Evolutionary conservation across 805 yeast genomes (phyloP), one percentile per base, ranked within the genome.

Genomic region (Wilhelminamyces savonicus): DNA sequence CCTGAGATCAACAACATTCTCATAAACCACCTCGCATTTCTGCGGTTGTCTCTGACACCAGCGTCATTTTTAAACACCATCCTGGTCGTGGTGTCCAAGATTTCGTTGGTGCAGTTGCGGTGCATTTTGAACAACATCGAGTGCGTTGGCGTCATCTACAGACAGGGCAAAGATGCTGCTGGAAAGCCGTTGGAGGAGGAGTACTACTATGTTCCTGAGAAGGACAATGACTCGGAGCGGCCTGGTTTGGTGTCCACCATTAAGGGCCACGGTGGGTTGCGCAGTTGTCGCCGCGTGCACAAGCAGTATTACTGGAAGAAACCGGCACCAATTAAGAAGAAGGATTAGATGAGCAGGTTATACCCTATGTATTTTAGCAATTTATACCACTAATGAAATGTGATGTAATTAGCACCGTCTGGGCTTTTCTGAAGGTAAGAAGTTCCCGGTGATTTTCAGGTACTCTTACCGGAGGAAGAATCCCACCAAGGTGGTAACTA

Each of bases 141-240:
- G 4, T 81, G 90, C 46, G 71, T 90, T 35, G 97, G 97, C n/a
- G 81, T 82, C 8, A 88, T 92, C 36, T 74, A 76, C 47, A 80
- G 97, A 54, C 69, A 72, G 35, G 97, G 97, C 28, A 88, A 87
- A 54, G 98, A 92, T 56, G 97, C 97, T 3, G 94, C 96, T 2
- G 98, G 97, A 8, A 86, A 87, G 54, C 84, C 83, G 3, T 66
- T 92, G 38, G 97, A 90, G 42, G 94, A 86, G 52, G 97, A 92
- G 52, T 92, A 85, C 50, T 92, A 87, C 55, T 92, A 92, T 50
- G 76, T 79, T 34, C 78, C 87, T 3, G 97, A 87, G 42, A 71
- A 77, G 26, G 98, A 92, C 55, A 51, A 58, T 21, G 95, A 90
- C 48, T 46, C 50, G 16, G 76, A 76, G 27, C 77, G 98, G 50